Evolutionary conservation across 1,284 basidiomycete species (phyloP).

Genomic region (Coriolopsis trogii): DNA sequence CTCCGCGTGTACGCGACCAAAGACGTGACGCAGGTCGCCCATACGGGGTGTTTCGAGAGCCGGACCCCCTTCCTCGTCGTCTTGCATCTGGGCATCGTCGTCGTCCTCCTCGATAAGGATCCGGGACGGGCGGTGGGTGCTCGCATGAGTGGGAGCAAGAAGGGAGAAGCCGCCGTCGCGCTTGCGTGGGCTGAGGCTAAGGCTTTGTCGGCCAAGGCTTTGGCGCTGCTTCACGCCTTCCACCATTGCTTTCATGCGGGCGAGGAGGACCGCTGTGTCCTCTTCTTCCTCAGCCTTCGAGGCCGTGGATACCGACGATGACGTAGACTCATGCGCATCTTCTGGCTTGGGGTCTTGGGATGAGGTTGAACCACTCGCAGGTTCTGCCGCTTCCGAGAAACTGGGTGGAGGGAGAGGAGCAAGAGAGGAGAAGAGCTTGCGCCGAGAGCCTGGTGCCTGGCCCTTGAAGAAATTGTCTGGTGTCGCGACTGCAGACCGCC

Average conservation of each 20-base stretch:
- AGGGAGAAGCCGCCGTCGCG: conserved; percentile 33
- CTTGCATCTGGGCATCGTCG: conserved; percentile 5
- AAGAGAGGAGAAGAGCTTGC: conserved; percentile 22
- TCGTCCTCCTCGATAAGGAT: conserved; percentile 27
- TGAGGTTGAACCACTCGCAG: not conserved
- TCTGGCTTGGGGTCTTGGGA: conserved; percentile 7
- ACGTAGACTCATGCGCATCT: conserved; percentile 3
- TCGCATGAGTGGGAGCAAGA: conserved; percentile 28
- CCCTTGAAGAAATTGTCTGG: conserved; percentile 56
- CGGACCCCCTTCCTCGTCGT: conserved; percentile 6
- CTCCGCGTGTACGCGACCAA: conserved; percentile 15
- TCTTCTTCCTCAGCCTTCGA: conserved; percentile 32
- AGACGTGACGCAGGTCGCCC: conserved; percentile 23
- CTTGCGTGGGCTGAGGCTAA: conserved; percentile 28
- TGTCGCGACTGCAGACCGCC: conserved; percentile 55
- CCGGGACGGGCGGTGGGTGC: conserved; percentile 11
- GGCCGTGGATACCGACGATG: conserved; percentile 3
- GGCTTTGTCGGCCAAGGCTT: conserved; percentile 38
- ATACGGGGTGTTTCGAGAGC: conserved; percentile 16
- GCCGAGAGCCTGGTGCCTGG: conserved; percentile 47
- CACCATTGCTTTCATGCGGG: conserved; percentile 64
- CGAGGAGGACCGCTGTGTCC: conserved; percentile 56
- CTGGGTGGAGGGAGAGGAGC: conserved; percentile 19
- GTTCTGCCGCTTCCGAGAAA: conserved; percentile 10
- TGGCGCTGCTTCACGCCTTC: conserved; percentile 59